Evolutionary conservation across 1,284 basidiomycete genomes (phyloP).

Genomic region (Tilletiopsis washingtonensis): DNA sequence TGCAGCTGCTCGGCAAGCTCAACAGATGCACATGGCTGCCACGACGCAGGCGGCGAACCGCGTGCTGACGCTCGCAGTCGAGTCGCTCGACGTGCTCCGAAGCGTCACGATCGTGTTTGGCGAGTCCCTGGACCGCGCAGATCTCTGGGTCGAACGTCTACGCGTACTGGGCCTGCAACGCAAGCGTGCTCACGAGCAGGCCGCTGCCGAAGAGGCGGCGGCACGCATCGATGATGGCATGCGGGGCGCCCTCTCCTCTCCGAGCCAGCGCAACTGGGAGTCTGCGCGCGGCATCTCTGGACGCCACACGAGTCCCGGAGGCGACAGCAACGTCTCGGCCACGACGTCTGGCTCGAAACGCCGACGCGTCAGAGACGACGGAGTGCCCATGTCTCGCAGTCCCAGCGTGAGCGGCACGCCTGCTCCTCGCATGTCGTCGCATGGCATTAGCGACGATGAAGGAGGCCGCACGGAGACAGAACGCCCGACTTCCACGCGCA

Average conservation of each 20-base stretch:
- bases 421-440: neutral
- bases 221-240: conserved; percentile 4
- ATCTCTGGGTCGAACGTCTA: conserved; percentile 59
- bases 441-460: neutral
- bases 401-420: neutral
- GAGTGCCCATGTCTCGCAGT: neutral
- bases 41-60: conserved; percentile 63
- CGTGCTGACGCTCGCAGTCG: conserved; percentile 73
- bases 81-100: conserved; percentile 82
- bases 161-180: conserved; percentile 32
- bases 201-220: conserved; percentile 6
- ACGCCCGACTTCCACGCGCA: neutral
- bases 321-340: conserved; percentile 3
- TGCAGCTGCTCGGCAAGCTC: conserved; percentile 4
- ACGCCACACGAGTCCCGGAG: conserved; percentile 4
- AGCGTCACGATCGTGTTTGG: conserved; percentile 76
- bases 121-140: conserved; percentile 77
- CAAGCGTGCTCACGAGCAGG: conserved; percentile 32
- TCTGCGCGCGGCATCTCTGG: conserved; percentile 4
- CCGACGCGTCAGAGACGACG: neutral
- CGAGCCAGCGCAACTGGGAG: conserved; percentile 5
- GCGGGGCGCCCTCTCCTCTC: conserved; percentile 4
- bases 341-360: conserved; percentile 6
- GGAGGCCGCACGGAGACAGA: neutral
- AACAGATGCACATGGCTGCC: conserved; percentile 25